Evolutionary conservation across 169 alveolate genomes (phyloP).

Genomic region (Plasmodium vivax): DNA sequence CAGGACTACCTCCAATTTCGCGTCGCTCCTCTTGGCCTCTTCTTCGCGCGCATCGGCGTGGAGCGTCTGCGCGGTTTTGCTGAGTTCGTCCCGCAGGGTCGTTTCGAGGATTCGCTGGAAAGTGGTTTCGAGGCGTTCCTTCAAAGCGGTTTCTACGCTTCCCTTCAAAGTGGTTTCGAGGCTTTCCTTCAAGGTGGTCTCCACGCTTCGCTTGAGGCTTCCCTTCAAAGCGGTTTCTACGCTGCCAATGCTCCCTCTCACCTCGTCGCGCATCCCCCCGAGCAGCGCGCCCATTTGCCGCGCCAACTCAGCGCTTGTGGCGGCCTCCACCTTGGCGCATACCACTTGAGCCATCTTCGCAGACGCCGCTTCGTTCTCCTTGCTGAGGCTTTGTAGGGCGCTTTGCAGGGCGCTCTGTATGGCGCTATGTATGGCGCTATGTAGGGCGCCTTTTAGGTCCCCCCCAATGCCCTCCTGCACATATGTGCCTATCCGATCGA

Average conservation of each 20-base stretch:
- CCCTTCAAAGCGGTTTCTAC: not conserved
- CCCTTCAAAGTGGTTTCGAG: not conserved
- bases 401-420: not conserved
- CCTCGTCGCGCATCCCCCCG: not conserved
- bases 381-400: not conserved
- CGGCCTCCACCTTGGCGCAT: not conserved
- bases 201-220: not conserved
- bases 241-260: not conserved
- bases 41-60: not conserved
- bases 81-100: not conserved
- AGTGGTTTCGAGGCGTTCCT: not conserved
- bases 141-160: not conserved
- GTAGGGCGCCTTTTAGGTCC: not conserved
- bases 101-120: not conserved
- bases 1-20: not conserved
- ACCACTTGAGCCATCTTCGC: not conserved
- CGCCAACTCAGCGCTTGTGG: not conserved
- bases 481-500: not conserved
- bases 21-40: not conserved
- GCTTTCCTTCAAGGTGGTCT: too few species aligned
- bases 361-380: not conserved
- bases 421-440: too few species aligned
- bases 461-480: not conserved
- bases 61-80: not conserved
- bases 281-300: not conserved